A percentile compares a stretch with the other conserved stretches of the same genome.
phyloP scores from a whole-genome alignment of 345 rosid genomes.

The Linum trigynum region DNA sequence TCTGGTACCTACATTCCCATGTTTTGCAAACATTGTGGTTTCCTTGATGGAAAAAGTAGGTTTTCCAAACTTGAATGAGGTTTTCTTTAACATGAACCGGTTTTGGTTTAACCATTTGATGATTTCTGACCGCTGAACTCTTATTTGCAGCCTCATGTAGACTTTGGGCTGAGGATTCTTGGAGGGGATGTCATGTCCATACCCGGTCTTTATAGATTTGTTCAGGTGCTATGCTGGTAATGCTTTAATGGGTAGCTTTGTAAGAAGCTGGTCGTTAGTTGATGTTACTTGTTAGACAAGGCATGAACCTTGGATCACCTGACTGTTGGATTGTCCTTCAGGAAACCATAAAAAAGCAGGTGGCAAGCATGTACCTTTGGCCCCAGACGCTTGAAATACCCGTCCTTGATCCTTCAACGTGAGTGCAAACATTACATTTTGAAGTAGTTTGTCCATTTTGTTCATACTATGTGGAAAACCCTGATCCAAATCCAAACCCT shows the following conservation, averaged over 20 bases:
- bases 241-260: conserved; percentile 24
- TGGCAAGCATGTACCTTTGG: conserved; percentile 59
- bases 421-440: conserved; percentile 9
- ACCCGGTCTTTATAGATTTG: conserved; percentile 61
- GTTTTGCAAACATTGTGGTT: conserved; percentile 47
- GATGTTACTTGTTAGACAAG: not conserved
- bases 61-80: not conserved
- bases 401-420: conserved; percentile 53
- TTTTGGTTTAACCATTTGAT: not conserved
- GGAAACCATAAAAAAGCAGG: conserved; percentile 46
- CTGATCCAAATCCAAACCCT: no score
- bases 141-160: conserved; percentile 57
- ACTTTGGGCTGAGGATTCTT: conserved; percentile 58
- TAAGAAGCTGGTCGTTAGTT: not conserved
- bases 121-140: not conserved
- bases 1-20: conserved; percentile 69
- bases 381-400: conserved; percentile 59
- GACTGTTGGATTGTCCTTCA: conserved; percentile 18
- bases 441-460: not conserved
- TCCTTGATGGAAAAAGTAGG: conserved; percentile 66
- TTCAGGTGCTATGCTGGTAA: conserved; percentile 70
- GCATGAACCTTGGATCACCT: not conserved
- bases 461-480: no score
- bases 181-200: conserved; percentile 85
- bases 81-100: not conserved